A percentile compares a stretch with the other conserved stretches of the same genome.
These are phyloP conservation scores for Coemansia sp. DNA, from an alignment of 371 early-diverging fungal genomes.

Conservation along the genomic window DNA sequence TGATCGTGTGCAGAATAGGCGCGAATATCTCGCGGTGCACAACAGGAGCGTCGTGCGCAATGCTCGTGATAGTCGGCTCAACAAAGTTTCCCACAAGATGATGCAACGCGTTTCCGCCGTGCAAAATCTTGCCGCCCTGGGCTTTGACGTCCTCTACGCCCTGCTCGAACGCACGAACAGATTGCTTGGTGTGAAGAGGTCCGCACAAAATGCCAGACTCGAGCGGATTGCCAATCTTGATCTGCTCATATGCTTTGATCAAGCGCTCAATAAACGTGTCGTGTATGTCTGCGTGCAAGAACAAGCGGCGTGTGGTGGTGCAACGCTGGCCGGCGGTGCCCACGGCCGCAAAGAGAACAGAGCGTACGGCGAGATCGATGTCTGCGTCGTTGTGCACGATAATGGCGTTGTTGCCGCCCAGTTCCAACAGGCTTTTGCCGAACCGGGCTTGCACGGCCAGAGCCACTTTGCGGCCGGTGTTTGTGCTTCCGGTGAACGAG, in stretches of 20 bases:
- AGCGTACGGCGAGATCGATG: slow-evolving; percentile 83
- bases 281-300: slow-evolving; percentile 89
- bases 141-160: slow-evolving; percentile 73
- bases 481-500: slow-evolving; percentile 89
- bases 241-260: slow-evolving; percentile 81
- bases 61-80: slow-evolving; percentile 88
- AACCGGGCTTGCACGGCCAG: slow-evolving; percentile 82
- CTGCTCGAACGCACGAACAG: slow-evolving; percentile 73
- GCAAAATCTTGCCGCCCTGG: slow-evolving; percentile 86
- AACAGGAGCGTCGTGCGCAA: slow-evolving; percentile 71
- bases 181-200: slow-evolving; percentile 85
- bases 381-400: slow-evolving; percentile 93
- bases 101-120: slow-evolving; percentile 76
- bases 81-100: slow-evolving; percentile 84
- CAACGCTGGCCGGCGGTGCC: slow-evolving; percentile 97
- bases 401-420: slow-evolving; percentile 97
- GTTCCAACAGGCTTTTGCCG: slow-evolving; percentile 83
- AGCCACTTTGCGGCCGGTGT: slow-evolving; percentile 73
- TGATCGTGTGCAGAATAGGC: slow-evolving; percentile 88
- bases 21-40: slow-evolving; percentile 95
- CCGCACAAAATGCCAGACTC: slow-evolving; percentile 85
- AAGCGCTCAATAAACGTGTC: slow-evolving; percentile 79
- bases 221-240: slow-evolving; percentile 89
- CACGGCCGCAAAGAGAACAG: slow-evolving; percentile 92
- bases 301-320: slow-evolving; percentile 91